Base-by-base conservation (phyloP, 78 protist species). In the Neovahlkampfia damariscottae region DNA sequence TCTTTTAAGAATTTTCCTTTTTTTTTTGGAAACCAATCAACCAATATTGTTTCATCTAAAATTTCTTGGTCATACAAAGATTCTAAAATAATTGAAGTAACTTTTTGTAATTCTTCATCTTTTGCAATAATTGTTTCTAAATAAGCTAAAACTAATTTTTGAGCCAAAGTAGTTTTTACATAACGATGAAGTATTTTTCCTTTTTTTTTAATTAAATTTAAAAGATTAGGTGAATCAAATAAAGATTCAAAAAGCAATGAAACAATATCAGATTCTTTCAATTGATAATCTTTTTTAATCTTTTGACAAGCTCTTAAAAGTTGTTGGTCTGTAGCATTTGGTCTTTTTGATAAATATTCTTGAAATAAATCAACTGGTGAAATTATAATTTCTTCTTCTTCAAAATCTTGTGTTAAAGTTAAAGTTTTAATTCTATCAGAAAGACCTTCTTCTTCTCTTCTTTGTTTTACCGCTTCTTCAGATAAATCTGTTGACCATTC, bases 401-500 rank as follows among this genome's bases (percentile, higher is more conserved):
- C 62, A 19, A n/a, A 19, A 50, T 50, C 62, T 19, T 50, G 34
- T n/a, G 19, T 19, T 19, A 50, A n/a, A 19, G 62, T 19, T 50
- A 50, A 50, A n/a, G 19, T 19, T 50, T 19, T 19, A n/a, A 50
- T 19, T 10, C 72, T 19, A n/a, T 34, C 72, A 10, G 10, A 34
- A 19, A 69, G 34, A 69, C 62, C 72, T 10, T 69, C 72, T 34
- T 69, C 62, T 34, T n/a, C 62, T 29, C 72, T 19, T 10, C 72
- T 19, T 10, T 10, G 10, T 29, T n/a, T 19, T 10, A 69, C 72
- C 70, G 72, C 72, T 10, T 69, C 72, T 19, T 69, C 10, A 34
- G 72, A 69, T 10, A 69, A 10, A n/a, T 69, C 72, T 10, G 72
- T 19, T 10, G 19, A 19, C 72, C 72, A 69, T 69, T 69, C 72